Evolutionary conservation across 176 grass and related monocot species (phyloP), one percentile per base, ranked within the genome.

Genomic region (Cymbopogon citratus): DNA sequence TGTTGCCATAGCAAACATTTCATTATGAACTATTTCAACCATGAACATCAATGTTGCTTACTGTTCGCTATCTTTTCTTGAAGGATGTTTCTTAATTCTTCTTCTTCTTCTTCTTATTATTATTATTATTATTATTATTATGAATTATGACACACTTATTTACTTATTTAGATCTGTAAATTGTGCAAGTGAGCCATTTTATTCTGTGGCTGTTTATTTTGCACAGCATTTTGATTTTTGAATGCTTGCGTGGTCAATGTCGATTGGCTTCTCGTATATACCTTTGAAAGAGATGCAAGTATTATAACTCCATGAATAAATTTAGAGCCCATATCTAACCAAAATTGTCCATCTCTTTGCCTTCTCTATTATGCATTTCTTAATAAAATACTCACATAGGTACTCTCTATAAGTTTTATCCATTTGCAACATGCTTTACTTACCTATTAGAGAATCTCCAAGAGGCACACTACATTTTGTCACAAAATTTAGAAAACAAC

Each of bases 1-100:
- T 69, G 3, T 56, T 86, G 26, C 39, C 48, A 40, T 64, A 39
- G 23, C 34, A 10, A 77, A 71, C 23, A 54, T 69, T 77, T 82
- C 25, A 10, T 69, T 35, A 27, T 70, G 63, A 18, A 71, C 13
- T 18, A 71, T 63, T 41, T 56, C 57, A 71, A 24, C 3, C 19
- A 31, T 83, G 63, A 63, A 51, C 23, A 54, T 75, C 9, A 39
- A 5, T 79, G 48, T 18, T 41, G 40, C 49, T 1, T 45, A 48
- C 19, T 73, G 12, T 43, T 44, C 6, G 1, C 16, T 7, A 14
- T 41, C 14, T 21, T 73, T 51, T 51, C 19, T 24, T 62, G 10
- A 81, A 48, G 61, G 7, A 57, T 39, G n/a, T 38, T 40, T 49
- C 9, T n/a, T n/a, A n/a, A n/a, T n/a, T n/a, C n/a, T n/a, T n/a